Evolutionary conservation across 192 early-diverging fungal species (phyloP), one percentile per base, ranked within the genome.

Genomic region (Gigaspora rosea): DNA sequence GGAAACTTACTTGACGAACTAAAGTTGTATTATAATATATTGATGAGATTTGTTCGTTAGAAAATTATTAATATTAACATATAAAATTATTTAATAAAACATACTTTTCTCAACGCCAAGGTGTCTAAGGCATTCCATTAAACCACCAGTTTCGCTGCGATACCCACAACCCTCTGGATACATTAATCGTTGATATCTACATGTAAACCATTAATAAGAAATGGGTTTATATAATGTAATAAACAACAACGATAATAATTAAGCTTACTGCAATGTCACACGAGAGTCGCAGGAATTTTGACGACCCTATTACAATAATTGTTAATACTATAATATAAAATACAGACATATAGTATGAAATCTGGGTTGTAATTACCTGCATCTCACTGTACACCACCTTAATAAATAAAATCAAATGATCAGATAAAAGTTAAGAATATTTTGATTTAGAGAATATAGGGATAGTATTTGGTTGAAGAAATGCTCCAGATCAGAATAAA

Each of bases 311-410:
- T n/a, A 64, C 15, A 22, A 49, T 41, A 49, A 47, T 9, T 27
- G 22, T 35, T 16, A 41, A 73, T 36, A 32, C 41, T n/a, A 1
- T 50, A 57, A 35, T 61, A 20, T 36, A n/a, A 15, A 6, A n/a
- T 20, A 52, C 35, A 22, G 0, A 52, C 51, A 35, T 52, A 73
- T 58, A 22, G 58, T 35, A 65, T 2, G 0, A 57, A 13, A 51
- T 59, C n/a, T 62, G 2, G 49, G 27, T 75, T 13, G 46, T 22
- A 54, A 15, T 36, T 76, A 83, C 84, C 82, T 90, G 89, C 89
- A 90, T 90, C 72, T 90, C 89, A 65, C 80, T 81, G 71, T 90
- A 90, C n/a, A 90, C 89, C 51, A 90, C 83, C 80, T 83, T 63
- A 5, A 62, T 49, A 70, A 59, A 8, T 56, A 77, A 50, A 62